Conservation (phyloP, 495 filamentous ascomycete species). For the Daldinia concentrica region DNA sequence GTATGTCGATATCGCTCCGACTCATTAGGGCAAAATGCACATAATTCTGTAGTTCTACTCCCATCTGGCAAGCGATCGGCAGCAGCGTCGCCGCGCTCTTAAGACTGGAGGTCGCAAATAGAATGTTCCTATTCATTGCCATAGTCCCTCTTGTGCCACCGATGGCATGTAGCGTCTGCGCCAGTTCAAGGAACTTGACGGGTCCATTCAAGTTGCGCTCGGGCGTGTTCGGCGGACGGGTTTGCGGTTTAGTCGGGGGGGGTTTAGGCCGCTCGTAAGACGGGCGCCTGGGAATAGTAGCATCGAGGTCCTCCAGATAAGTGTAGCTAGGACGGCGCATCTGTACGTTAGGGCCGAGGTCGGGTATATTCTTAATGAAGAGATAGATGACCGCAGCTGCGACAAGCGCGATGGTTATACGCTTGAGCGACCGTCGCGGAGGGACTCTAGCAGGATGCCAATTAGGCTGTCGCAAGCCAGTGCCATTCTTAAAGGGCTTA, state of each 20-base stretch:
- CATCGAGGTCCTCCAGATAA: slow-evolving; percentile 22
- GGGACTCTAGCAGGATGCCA: slow-evolving; percentile 50
- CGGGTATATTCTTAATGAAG: slow-evolving; percentile 57
- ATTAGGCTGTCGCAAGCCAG: slow-evolving; percentile 40
- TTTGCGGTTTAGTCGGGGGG: slow-evolving; percentile 9
- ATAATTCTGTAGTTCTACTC: slow-evolving; percentile 60
- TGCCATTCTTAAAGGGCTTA: slow-evolving; percentile 44
- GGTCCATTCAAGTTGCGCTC: slow-evolving; percentile 52
- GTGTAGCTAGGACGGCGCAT: slow-evolving; percentile 28
- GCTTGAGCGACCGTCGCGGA: slow-evolving; percentile 52
- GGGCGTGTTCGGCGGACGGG: slow-evolving; percentile 20
- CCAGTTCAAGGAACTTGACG: slow-evolving; percentile 50
- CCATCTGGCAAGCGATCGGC: slow-evolving; percentile 72
- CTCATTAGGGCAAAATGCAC: slow-evolving; percentile 69
- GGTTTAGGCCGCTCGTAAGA: slow-evolving; percentile 14
- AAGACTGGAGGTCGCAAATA: slow-evolving; percentile 67
- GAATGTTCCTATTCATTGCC: slow-evolving; percentile 60
- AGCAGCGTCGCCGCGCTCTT: slow-evolving; percentile 64
- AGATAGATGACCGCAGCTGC: slow-evolving; percentile 50
- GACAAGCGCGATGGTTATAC: slow-evolving; percentile 46
- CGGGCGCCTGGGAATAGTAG: slow-evolving; percentile 31
- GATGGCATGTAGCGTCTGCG: slow-evolving; percentile 51
- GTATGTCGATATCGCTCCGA: slow-evolving; percentile 61
- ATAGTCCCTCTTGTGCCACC: slow-evolving; percentile 48
- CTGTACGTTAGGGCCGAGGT: slow-evolving; percentile 37